Conservation (phyloP, 148 eudicot genomes). For the Drosera capensis region DNA sequence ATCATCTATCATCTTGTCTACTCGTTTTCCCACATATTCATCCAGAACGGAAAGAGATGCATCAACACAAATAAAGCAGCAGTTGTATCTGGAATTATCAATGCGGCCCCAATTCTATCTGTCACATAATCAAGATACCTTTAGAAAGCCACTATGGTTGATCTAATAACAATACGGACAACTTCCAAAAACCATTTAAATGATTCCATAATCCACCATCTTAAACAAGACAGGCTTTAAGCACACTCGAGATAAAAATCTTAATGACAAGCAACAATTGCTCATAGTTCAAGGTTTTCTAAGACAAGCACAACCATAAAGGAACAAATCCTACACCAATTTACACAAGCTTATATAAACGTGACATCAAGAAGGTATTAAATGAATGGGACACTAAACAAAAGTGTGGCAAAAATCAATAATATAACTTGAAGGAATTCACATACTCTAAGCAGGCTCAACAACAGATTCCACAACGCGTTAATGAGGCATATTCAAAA, state of each 20-base stretch:
- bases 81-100: slow-evolving; percentile 57
- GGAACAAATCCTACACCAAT: no score
- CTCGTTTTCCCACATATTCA: slow-evolving; percentile 64
- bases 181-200: background rate
- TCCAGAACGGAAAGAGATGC: slow-evolving; percentile 69
- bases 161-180: background rate
- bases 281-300: no score
- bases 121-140: no score
- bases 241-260: no score
- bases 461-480: background rate
- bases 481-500: no score
- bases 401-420: background rate
- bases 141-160: no score
- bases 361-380: no score
- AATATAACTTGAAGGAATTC: no score
- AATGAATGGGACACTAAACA: background rate
- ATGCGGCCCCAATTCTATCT: slow-evolving; percentile 96
- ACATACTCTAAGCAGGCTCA: background rate
- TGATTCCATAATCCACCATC: no score
- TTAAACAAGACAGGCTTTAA: background rate
- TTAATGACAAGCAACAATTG: no score
- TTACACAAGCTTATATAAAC: no score
- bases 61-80: slow-evolving; percentile 80
- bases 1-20: slow-evolving; percentile 59
- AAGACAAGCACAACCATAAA: no score